phyloP scores from a whole-genome alignment of 352 stramenopile species.

The Globisporangium okanoganense region DNA sequence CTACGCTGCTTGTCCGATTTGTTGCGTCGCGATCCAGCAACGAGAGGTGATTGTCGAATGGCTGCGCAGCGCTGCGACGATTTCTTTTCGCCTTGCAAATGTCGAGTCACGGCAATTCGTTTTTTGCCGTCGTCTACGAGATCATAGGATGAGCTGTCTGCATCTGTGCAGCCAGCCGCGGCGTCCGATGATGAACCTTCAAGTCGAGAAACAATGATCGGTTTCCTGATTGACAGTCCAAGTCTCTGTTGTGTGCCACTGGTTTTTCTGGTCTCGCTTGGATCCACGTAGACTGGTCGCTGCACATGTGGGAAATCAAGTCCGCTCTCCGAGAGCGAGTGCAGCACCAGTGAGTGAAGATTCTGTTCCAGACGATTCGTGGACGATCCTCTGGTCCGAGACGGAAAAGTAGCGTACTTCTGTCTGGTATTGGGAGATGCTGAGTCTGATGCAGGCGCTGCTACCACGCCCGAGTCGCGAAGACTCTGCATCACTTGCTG shows the following conservation, averaged over 20 bases:
- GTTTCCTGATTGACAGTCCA: background rate
- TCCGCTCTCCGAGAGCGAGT: slow-evolving; percentile 59
- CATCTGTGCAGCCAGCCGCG: too few species aligned
- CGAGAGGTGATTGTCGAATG: slow-evolving; percentile 4
- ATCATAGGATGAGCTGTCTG: background rate
- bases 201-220: background rate
- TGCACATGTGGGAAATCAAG: slow-evolving; percentile 59
- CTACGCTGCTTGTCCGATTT: slow-evolving; percentile 2
- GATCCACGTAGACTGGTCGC: slow-evolving; percentile 1
- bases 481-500: slow-evolving; percentile 57
- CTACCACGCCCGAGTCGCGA: slow-evolving; percentile 22
- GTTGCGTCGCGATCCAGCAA: background rate
- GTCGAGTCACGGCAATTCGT: background rate
- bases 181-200: background rate
- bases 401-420: background rate
- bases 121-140: background rate
- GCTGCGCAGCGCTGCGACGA: background rate
- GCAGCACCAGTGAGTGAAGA: slow-evolving; percentile 42
- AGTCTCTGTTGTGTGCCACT: background rate
- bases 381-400: background rate
- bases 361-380: slow-evolving; percentile 37
- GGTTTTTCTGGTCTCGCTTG: background rate
- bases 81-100: background rate
- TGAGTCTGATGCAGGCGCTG: background rate
- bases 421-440: background rate